Evolutionary conservation across 352 stramenopile species (phyloP).

Genomic region (Pythium oligandrum): DNA sequence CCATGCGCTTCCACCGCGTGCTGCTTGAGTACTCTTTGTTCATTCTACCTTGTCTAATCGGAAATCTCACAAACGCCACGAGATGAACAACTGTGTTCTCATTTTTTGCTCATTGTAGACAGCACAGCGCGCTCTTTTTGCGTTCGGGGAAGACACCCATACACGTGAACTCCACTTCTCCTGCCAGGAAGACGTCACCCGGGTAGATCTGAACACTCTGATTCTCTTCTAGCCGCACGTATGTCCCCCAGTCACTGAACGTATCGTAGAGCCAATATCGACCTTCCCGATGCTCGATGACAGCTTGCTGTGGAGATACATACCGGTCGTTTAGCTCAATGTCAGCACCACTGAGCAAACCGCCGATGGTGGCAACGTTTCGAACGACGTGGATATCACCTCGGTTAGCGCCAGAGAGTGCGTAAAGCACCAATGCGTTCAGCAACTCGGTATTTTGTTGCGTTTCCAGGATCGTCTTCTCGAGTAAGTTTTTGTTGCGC

Average conservation of each 20-base stretch:
- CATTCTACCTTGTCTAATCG: no score
- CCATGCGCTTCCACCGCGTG: slow-evolving; percentile 16
- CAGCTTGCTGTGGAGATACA: slow-evolving; percentile 45
- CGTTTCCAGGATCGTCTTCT: slow-evolving; percentile 50
- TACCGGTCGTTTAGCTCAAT: slow-evolving; percentile 74
- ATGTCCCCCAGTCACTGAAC: slow-evolving; percentile 65
- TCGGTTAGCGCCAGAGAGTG: slow-evolving; percentile 69
- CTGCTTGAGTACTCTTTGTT: background rate
- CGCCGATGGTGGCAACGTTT: slow-evolving; percentile 55
- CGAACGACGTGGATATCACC: slow-evolving; percentile 74
- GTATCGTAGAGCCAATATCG: slow-evolving; percentile 75
- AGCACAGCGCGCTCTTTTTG: slow-evolving; percentile 55
- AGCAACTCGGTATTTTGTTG: slow-evolving; percentile 42
- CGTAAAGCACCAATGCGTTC: slow-evolving; percentile 67
- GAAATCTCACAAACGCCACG: no score
- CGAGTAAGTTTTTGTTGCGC: slow-evolving; percentile 60
- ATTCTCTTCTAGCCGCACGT: slow-evolving; percentile 69
- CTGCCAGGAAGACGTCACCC: slow-evolving; percentile 64
- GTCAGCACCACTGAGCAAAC: slow-evolving; percentile 41
- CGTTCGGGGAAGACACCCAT: slow-evolving; percentile 53
- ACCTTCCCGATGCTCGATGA: slow-evolving; percentile 70
- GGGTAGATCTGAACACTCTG: slow-evolving; percentile 54
- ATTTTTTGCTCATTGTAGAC: slow-evolving; percentile 24
- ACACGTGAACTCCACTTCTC: slow-evolving; percentile 75
- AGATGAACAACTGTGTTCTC: no score